Percentiles rank a stretch among this genome's conserved stretches.
phyloP scores from a whole-genome alignment of 176 grass and related monocot species.

The maize (Zea mays) region Zm-B73-REFERENCE-NAM-5.0 NC_050099.1:114207001-114207500 shows the following conservation, averaged over 20 bases:
- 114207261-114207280: neutral
- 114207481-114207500: neutral
- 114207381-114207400: constrained; percentile 26
- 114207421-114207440: constrained; percentile 31
- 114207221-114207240: neutral
- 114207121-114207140: no score
- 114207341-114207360: constrained; percentile 73
- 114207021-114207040: no score
- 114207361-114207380: constrained; percentile 74
- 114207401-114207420: constrained; percentile 28
- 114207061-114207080: no score
- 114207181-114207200: constrained; percentile 44
- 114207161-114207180: constrained; percentile 23
- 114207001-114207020: no score
- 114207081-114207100: no score
- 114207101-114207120: no score
- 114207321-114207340: neutral
- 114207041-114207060: no score
- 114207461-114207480: neutral
- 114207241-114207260: neutral
- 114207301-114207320: neutral
- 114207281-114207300: neutral
- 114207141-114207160: no score
- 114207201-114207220: neutral
- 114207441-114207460: neutral